phyloP scores from a whole-genome alignment of 805 yeast species.

The Saturnispora silvae region DNA sequence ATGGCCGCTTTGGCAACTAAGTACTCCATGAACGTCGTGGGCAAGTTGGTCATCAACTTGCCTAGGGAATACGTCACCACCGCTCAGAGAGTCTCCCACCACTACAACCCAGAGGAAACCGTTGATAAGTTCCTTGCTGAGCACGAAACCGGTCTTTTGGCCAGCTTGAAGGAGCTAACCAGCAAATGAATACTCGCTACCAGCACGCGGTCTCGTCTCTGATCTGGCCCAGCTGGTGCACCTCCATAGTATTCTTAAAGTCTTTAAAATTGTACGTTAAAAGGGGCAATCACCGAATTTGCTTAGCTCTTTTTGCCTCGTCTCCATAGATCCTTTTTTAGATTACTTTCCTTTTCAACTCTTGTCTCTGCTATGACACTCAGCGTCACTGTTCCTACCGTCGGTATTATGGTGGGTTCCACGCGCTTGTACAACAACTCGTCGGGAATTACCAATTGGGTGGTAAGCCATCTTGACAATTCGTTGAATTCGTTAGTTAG shows the following conservation, averaged over 20 bases:
- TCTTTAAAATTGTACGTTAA: too few species aligned
- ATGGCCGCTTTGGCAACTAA: slow-evolving; percentile 4
- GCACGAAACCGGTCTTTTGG: slow-evolving; percentile 1
- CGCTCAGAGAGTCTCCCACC: slow-evolving; percentile 2
- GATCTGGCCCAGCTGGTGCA: too few species aligned
- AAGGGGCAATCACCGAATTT: not conserved
- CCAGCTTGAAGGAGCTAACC: not conserved
- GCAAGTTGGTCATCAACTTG: slow-evolving; percentile 5
- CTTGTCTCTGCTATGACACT: not conserved
- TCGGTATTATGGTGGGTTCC: slow-evolving; percentile 5
- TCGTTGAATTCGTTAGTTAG: not conserved
- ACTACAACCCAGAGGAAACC: slow-evolving; percentile 3
- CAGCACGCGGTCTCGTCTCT: not conserved
- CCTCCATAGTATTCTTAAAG: too few species aligned
- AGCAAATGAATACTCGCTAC: not conserved
- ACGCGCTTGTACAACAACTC: slow-evolving; percentile 1
- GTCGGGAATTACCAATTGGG: slow-evolving; percentile 6
- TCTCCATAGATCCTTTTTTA: not conserved
- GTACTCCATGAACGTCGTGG: slow-evolving; percentile 5
- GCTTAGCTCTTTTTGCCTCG: not conserved
- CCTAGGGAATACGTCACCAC: slow-evolving; percentile 5
- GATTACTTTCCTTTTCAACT: not conserved
- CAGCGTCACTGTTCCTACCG: not conserved
- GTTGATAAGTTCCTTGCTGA: slow-evolving; percentile 8
- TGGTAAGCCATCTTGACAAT: not conserved